phyloP scores from a whole-genome alignment of 306 rosid species.

The Rubus idaeus region DNA sequence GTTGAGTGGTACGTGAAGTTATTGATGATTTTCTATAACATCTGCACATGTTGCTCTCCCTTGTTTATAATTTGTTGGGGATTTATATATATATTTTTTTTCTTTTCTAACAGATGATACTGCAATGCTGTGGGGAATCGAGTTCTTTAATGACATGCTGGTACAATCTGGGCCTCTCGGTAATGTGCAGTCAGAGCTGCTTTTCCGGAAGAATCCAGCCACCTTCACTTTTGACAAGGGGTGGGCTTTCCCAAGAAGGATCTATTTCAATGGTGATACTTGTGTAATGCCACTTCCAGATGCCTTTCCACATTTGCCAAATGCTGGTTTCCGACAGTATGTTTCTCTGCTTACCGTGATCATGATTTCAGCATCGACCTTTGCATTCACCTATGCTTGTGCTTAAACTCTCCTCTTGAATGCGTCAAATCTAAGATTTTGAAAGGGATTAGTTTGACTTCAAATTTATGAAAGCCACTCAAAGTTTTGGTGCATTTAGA shows the following conservation, averaged over 20 bases:
- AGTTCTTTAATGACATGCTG: constrained; percentile 85
- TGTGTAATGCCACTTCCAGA: constrained; percentile 99
- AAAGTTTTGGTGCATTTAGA: constrained; percentile 22
- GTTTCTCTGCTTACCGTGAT: constrained; percentile 44
- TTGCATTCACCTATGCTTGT: constrained; percentile 32
- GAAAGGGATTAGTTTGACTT: constrained; percentile 24
- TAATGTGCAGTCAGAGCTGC: constrained; percentile 84
- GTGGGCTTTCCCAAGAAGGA: constrained; percentile 87
- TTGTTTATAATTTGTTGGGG: not conserved
- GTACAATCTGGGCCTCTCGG: constrained; percentile 73
- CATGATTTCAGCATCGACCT: constrained; percentile 35
- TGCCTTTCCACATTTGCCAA: constrained; percentile 78
- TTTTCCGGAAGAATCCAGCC: constrained; percentile 62
- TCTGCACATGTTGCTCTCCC: not conserved
- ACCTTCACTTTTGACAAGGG: constrained; percentile 80
- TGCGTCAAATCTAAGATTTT: constrained; percentile 12
- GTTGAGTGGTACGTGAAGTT: not conserved
- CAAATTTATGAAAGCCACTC: constrained; percentile 20
- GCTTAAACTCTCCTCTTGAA: constrained; percentile 25
- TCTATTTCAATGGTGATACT: constrained; percentile 84
- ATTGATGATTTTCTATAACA: not conserved
- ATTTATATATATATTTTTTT: not conserved
- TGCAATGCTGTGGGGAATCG: constrained; percentile 79
- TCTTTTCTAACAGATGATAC: constrained; percentile 75
- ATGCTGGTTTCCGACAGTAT: constrained; percentile 38